phyloP scores from a whole-genome alignment of 805 yeast genomes.

The Zygotorulaspora danielsina region DNA sequence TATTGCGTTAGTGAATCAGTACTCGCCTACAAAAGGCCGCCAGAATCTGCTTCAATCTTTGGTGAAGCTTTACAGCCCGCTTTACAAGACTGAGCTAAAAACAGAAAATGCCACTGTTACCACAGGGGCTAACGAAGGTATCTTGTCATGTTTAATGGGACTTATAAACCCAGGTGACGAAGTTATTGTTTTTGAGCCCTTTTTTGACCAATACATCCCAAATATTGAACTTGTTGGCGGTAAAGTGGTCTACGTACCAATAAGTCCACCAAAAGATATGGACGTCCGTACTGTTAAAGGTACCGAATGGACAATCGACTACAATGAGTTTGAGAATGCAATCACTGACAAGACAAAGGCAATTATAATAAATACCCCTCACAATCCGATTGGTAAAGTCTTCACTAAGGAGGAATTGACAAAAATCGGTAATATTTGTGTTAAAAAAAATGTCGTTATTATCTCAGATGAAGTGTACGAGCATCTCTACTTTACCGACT shows the following conservation, averaged over 20 bases:
- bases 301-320: constrained; percentile 82
- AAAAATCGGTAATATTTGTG: constrained; percentile 75
- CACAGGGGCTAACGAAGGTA: constrained; percentile 97
- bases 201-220: constrained; percentile 93
- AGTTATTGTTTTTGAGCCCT: constrained; percentile 94
- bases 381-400: constrained; percentile 93
- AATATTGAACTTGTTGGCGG: constrained; percentile 94
- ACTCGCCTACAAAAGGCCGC: constrained; percentile 87
- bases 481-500: constrained; percentile 64
- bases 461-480: constrained; percentile 96
- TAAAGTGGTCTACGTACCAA: constrained; percentile 77
- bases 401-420: constrained; percentile 71
- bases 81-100: constrained; percentile 50
- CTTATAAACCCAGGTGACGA: constrained; percentile 86
- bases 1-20: constrained; percentile 77
- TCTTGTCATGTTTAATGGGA: constrained; percentile 79
- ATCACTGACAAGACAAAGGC: constrained; percentile 75
- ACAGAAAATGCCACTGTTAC: constrained; percentile 59
- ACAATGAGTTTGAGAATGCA: constrained; percentile 67
- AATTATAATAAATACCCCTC: constrained; percentile 88
- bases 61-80: constrained; percentile 65
- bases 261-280: constrained; percentile 77
- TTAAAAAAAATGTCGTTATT: constrained; percentile 75
- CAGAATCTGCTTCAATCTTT: constrained; percentile 68
- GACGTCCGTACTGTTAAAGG: constrained; percentile 63